Evolutionary conservation across 2,329 filamentous ascomycete genomes (phyloP).

Genomic region (Aureobasidium mangrovei): DNA sequence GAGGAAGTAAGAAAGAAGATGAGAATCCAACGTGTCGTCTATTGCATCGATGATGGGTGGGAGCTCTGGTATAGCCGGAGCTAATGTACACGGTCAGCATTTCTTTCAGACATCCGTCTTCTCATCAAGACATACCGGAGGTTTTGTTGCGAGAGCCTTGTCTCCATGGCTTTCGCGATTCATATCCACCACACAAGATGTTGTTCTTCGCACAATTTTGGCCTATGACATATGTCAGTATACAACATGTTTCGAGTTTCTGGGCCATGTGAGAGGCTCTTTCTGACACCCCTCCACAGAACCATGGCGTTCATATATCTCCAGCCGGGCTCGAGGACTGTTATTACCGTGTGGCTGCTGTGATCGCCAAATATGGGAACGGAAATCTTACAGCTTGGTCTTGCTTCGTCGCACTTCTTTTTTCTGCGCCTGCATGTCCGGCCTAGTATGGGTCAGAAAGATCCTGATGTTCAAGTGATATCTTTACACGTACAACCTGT

Average conservation of each 20-base stretch:
- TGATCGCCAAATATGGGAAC: not conserved
- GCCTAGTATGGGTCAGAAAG: conserved; percentile 29
- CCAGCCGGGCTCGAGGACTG: not conserved
- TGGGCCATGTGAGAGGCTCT: not conserved
- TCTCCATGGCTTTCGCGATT: conserved; percentile 74
- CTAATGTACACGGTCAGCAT: conserved; percentile 21
- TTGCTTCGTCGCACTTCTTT: conserved; percentile 51
- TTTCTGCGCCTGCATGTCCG: conserved; percentile 49
- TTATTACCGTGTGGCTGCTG: not conserved
- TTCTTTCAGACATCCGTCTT: conserved; percentile 33
- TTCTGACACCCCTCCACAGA: not conserved
- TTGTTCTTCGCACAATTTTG: conserved; percentile 91
- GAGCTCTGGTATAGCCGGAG: conserved; percentile 34
- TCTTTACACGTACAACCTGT: not conserved
- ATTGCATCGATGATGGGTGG: conserved; percentile 66
- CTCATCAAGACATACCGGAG: conserved; percentile 48
- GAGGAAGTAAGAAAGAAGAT: conserved; percentile 78
- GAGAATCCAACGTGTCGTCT: conserved; percentile 68
- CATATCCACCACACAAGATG: conserved; percentile 83
- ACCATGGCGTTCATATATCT: not conserved
- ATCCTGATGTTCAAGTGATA: conserved; percentile 34
- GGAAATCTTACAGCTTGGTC: conserved; percentile 32
- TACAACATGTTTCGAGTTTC: too few species aligned
- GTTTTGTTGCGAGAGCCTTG: conserved; percentile 44
- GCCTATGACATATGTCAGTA: conserved; percentile 41